phyloP scores from a whole-genome alignment of 202 grass and related monocot genomes.

The Musa balbisiana region DNA sequence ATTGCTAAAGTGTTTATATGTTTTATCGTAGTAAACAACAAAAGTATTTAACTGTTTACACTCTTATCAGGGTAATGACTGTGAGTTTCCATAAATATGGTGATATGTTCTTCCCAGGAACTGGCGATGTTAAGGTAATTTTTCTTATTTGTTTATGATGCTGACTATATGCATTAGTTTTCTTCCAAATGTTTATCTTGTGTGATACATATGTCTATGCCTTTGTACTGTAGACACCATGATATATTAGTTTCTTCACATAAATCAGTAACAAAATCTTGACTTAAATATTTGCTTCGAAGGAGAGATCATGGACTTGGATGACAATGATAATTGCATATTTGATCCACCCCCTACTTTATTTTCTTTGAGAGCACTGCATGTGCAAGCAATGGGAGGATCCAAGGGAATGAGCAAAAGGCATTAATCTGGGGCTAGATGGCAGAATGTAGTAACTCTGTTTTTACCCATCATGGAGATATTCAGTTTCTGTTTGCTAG shows the following conservation, averaged over 20 bases:
- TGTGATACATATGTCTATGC: background rate
- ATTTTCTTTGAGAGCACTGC: too few relatives aligned
- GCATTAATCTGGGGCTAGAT: too few relatives aligned
- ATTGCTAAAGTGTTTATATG: constrained; percentile 4
- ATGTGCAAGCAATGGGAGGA: too few relatives aligned
- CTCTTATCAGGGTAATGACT: constrained; percentile 77
- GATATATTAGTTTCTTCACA: background rate
- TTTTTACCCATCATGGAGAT: too few relatives aligned
- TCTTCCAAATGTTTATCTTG: constrained; percentile 4
- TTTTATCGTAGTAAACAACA: constrained; percentile 9
- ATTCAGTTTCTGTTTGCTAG: too few relatives aligned
- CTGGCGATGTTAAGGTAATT: constrained; percentile 89
- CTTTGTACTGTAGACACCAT: background rate
- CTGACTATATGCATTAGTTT: background rate
- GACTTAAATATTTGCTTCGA: too few relatives aligned
- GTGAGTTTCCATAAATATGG: constrained; percentile 98
- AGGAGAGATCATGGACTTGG: too few relatives aligned
- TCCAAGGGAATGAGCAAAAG: too few relatives aligned
- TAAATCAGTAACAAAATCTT: too few relatives aligned
- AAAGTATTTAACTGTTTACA: constrained; percentile 8
- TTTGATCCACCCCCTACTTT: too few relatives aligned
- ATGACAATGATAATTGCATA: too few relatives aligned
- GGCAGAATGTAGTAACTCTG: too few relatives aligned
- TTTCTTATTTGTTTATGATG: background rate
- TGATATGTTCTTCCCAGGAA: constrained; percentile 93